Conservation (phyloP, 2,329 filamentous ascomycete genomes). For the Ophiocordyceps robertsii region DNA sequence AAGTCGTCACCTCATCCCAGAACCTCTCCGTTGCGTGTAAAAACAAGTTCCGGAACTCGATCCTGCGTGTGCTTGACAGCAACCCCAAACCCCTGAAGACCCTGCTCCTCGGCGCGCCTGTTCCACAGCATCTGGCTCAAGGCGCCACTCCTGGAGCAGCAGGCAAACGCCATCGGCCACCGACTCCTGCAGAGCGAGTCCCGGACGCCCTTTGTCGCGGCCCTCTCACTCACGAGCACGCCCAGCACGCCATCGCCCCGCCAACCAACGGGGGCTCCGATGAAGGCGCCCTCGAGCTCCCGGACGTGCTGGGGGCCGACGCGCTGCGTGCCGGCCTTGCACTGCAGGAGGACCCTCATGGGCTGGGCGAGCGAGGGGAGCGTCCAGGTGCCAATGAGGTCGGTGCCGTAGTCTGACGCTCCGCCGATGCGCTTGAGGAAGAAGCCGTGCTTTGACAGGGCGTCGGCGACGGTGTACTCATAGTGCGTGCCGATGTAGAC, state of each 20-base stretch:
- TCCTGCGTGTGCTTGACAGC: conserved; percentile 25
- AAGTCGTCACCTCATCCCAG: conserved; percentile 6
- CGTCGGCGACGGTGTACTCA: conserved; percentile 53
- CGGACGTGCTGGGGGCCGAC: conserved; percentile 48
- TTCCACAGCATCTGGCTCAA: conserved; percentile 66
- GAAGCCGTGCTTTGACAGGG: conserved; percentile 50
- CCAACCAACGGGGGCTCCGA: conserved; percentile 62
- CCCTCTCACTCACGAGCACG: conserved; percentile 52
- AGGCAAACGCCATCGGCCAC: conserved; percentile 60
- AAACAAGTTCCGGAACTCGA: conserved; percentile 26
- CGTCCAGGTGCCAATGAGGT: conserved; percentile 59
- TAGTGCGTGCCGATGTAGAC: conserved; percentile 63
- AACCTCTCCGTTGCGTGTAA: conserved; percentile 36
- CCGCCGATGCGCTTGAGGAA: conserved; percentile 51
- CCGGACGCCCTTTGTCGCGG: conserved; percentile 67
- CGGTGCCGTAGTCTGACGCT: conserved; percentile 56
- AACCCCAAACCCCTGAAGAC: conserved; percentile 47
- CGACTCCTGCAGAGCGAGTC: conserved; percentile 54
- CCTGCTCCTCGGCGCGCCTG: conserved; percentile 42
- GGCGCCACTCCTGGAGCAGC: conserved; percentile 42
- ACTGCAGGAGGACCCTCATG: conserved; percentile 46
- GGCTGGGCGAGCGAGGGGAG: conserved; percentile 26
- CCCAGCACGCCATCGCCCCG: conserved; percentile 51
- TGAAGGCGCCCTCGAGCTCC: conserved; percentile 71
- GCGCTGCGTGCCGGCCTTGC: conserved; percentile 46